Evolutionary conservation across 495 filamentous ascomycete species (phyloP).

Genomic region (Geopyxis carbonaria): DNA sequence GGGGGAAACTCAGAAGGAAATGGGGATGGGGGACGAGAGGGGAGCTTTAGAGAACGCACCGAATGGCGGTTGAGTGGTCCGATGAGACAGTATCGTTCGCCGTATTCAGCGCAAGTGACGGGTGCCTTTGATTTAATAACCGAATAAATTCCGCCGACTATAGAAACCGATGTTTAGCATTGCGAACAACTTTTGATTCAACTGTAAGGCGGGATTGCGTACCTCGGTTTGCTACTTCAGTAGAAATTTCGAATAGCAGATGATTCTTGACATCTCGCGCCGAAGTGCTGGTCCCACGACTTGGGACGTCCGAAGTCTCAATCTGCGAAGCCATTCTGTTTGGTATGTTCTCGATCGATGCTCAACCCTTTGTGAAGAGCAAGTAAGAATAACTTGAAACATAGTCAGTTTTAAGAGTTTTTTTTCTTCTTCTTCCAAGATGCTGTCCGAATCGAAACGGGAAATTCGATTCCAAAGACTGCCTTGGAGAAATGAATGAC

Average conservation of each 20-base stretch:
- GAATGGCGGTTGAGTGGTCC: conserved; percentile 84
- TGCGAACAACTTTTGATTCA: background rate
- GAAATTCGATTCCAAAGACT: no score
- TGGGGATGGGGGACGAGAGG: conserved; percentile 2
- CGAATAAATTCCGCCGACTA: conserved; percentile 96
- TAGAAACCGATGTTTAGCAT: conserved; percentile 8
- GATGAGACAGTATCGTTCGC: conserved; percentile 86
- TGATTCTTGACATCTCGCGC: conserved; percentile 56
- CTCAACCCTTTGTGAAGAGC: conserved; percentile 1
- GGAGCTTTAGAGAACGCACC: conserved; percentile 32
- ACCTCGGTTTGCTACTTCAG: conserved; percentile 93
- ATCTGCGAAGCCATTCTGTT: conserved; percentile 1
- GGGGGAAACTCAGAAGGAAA: conserved; percentile 6
- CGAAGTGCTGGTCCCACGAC: no score
- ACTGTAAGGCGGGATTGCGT: conserved; percentile 10
- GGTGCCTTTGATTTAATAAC: conserved; percentile 98
- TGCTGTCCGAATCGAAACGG: no score
- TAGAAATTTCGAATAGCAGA: conserved; percentile 85
- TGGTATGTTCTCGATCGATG: conserved; percentile 4
- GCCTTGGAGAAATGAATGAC: no score
- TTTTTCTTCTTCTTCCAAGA: no score
- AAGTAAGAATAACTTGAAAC: background rate
- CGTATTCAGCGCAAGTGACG: conserved; percentile 96
- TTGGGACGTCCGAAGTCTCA: background rate
- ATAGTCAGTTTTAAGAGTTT: no score